phyloP scores from a whole-genome alignment of 305 asterid genomes.

The Plantago rigida region DNA sequence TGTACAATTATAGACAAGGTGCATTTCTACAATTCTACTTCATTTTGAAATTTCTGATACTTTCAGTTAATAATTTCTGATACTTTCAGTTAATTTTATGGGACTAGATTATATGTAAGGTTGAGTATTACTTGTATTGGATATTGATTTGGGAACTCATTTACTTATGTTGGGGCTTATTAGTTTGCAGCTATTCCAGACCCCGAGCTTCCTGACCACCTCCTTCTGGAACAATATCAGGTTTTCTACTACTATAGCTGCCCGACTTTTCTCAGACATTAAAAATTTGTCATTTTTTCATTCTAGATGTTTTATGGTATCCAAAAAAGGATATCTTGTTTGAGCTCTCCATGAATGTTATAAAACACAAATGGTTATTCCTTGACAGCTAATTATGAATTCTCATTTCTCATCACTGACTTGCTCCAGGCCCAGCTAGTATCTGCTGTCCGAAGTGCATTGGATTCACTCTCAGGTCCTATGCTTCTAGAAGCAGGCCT shows the following conservation, averaged over 20 bases:
- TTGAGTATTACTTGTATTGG: not conserved
- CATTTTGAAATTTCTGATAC: conserved; percentile 14
- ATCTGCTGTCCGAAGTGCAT: conserved; percentile 93
- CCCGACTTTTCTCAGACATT: conserved; percentile 16
- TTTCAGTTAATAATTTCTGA: conserved; percentile 13
- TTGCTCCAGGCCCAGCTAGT: conserved; percentile 78
- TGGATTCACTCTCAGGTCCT: conserved; percentile 77
- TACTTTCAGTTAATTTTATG: conserved; percentile 11
- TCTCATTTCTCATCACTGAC: conserved; percentile 14
- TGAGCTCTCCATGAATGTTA: too few relatives aligned
- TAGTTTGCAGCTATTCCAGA: conserved; percentile 78
- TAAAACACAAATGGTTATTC: conserved; percentile 9
- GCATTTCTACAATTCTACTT: conserved; percentile 20
- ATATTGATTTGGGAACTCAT: too few relatives aligned
- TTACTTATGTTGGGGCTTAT: conserved; percentile 4
- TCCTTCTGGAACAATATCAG: conserved; percentile 95
- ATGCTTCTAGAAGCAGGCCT: conserved; percentile 88
- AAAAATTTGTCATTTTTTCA: not conserved
- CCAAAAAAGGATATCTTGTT: too few relatives aligned
- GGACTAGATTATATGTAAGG: not conserved
- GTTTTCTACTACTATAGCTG: conserved; percentile 32
- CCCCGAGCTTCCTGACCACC: conserved; percentile 94
- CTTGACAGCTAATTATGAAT: conserved; percentile 18
- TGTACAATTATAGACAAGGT: conserved; percentile 94
- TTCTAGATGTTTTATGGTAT: too few relatives aligned